Evolutionary conservation across 495 filamentous ascomycete species (phyloP).

Genomic region (Neurospora tetrasperma): DNA sequence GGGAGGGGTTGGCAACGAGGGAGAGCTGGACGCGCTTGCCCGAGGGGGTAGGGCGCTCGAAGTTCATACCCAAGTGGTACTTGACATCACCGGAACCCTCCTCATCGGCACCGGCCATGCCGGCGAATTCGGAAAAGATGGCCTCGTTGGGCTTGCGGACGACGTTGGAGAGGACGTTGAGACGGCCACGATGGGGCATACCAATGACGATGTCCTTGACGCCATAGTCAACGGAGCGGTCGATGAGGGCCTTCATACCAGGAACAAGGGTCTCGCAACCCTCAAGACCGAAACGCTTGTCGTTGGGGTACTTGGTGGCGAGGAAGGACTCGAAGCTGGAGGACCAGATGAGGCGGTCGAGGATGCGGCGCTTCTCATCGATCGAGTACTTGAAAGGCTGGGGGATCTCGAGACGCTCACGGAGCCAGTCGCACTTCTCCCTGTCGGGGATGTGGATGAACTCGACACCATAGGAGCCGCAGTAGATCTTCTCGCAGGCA

Average conservation of each 20-base stretch:
- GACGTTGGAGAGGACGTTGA: constrained; percentile 97
- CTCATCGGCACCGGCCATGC: constrained; percentile 76
- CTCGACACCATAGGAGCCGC: constrained; percentile 90
- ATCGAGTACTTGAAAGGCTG: constrained; percentile 90
- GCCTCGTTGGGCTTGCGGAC: constrained; percentile 98
- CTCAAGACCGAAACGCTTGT: constrained; percentile 97
- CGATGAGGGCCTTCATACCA: constrained; percentile 98
- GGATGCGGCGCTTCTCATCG: constrained; percentile 93
- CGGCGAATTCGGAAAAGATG: constrained; percentile 96
- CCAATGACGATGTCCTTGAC: constrained; percentile 98
- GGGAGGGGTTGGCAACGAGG: constrained; percentile 94
- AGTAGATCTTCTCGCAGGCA: constrained; percentile 92
- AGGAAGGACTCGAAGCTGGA: constrained; percentile 93
- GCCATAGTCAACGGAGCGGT: constrained; percentile 94
- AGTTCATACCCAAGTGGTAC: constrained; percentile 99
- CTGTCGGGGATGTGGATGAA: constrained; percentile 98
- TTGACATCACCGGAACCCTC: constrained; percentile 98
- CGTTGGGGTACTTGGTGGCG: constrained; percentile 95
- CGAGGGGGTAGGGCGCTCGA: constrained; percentile 94
- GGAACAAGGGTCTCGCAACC: constrained; percentile 93
- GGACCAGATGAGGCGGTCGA: constrained; percentile 96
- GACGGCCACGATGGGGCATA: constrained; percentile 97
- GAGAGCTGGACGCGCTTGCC: constrained; percentile 98
- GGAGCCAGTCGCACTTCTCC: constrained; percentile 95
- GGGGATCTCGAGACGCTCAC: constrained; percentile 87